phyloP scores from a whole-genome alignment of 2,329 filamentous ascomycete genomes.

The Orbilia oligospora region DNA sequence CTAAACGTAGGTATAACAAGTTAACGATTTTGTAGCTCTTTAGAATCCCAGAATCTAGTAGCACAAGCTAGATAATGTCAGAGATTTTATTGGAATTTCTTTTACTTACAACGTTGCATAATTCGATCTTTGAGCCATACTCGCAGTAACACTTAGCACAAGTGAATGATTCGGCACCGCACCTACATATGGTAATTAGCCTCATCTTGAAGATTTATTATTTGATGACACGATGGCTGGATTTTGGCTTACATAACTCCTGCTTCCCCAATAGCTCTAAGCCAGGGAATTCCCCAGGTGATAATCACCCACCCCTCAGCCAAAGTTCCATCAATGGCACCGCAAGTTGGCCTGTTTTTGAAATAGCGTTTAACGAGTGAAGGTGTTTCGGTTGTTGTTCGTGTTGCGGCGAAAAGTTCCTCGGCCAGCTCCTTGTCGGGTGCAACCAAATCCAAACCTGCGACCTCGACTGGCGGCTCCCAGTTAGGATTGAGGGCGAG shows the following conservation, averaged over 20 bases:
- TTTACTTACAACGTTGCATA: conserved; percentile 17
- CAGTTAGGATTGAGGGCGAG: not conserved
- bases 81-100: too few relatives aligned
- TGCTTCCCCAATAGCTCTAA: not conserved
- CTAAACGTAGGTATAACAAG: not conserved
- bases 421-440: not conserved
- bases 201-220: too few relatives aligned
- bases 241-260: conserved; percentile 7
- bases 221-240: too few relatives aligned
- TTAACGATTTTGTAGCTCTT: not conserved
- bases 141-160: not conserved
- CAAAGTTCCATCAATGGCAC: not conserved
- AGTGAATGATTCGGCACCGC: not conserved
- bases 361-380: conserved; percentile 13
- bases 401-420: not conserved
- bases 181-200: not conserved
- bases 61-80: too few relatives aligned
- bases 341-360: conserved; percentile 13
- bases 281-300: not conserved
- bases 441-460: not conserved
- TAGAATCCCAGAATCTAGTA: too few relatives aligned
- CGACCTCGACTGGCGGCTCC: not conserved
- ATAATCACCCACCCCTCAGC: not conserved
- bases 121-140: not conserved
- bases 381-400: not conserved